Percentiles rank a stretch among this genome's conserved stretches.
phyloP scores from a whole-genome alignment of 306 rosid genomes.

The Vigna radiata region DNA sequence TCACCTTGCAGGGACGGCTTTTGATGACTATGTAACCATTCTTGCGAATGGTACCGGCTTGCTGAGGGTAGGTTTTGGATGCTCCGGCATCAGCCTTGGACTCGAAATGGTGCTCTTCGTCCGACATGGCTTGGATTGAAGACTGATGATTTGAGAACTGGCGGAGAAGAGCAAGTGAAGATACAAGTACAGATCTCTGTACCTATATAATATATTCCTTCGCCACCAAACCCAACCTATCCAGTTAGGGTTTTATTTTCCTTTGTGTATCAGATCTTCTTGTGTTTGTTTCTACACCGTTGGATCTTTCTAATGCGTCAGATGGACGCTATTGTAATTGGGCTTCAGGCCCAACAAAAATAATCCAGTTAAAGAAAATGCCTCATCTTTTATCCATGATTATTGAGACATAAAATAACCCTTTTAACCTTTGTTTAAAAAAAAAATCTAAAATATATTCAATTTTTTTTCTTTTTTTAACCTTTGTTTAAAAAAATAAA shows the following conservation, averaged over 20 bases:
- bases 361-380: too few relatives aligned
- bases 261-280: neutral
- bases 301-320: constrained; percentile 26
- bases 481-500: too few relatives aligned
- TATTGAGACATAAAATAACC: too few relatives aligned
- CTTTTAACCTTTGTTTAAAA: too few relatives aligned
- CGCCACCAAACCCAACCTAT: neutral
- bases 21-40: constrained; percentile 80
- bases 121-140: constrained; percentile 52
- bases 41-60: constrained; percentile 85
- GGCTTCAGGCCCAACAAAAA: constrained; percentile 23
- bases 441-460: too few relatives aligned
- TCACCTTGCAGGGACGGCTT: constrained; percentile 77
- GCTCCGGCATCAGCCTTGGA: constrained; percentile 85
- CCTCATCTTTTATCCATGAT: too few relatives aligned
- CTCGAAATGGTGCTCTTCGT: constrained; percentile 83
- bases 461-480: too few relatives aligned
- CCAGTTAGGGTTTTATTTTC: constrained; percentile 47
- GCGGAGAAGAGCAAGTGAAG: constrained; percentile 22
- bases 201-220: neutral
- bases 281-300: neutral
- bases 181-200: too few relatives aligned
- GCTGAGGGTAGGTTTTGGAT: constrained; percentile 80
- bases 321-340: constrained; percentile 7
- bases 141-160: neutral